Evolutionary conservation across 2,329 filamentous ascomycete species (phyloP), one percentile per base, ranked within the genome.

Genomic region (Lachnellula suecica): DNA sequence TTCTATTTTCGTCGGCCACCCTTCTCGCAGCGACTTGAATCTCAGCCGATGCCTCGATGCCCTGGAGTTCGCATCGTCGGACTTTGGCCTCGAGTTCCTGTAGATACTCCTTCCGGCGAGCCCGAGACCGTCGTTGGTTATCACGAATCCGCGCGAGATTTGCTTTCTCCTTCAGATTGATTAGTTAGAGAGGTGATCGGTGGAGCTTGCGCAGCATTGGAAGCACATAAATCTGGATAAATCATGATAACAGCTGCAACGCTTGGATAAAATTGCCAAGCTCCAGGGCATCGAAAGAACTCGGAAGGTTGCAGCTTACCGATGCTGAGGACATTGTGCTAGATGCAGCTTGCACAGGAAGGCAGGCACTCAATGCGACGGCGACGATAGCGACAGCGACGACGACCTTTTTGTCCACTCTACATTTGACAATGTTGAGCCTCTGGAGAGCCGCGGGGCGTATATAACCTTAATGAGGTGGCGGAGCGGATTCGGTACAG

Each of bases 61-160:
- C 87, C 27, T 79, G 73, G 34, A 81, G 74, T 67, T 91, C 85
- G 65, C 80, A 89, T 47, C 72, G 71, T 43, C 83, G 79, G 52
- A 87, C 71, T 54, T 82, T 83, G 49, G 78, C 72, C 69, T 91
- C 87, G 24, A 91, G 78, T 50, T 88, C 84, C 56, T 83, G 75
- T 35, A 90, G 72, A 65, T 91, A 90, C 64, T 89, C 86, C 72
- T 87, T 89, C 58, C 84, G 79, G 31, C 87, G 79, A 42, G 86
- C 86, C 48, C 88, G 83, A n/a, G 85, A 89, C 56, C 87, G 83
- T 51, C 88, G 79, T 67, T 91, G 88, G 63, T 91, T 92, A 63
- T 91, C 85, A 58, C 88, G 81, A 59, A 91, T 85, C 52, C 87
- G 84, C 43, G 81, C 78, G 29, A 70, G 64, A 48, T 71, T 69